Evolutionary conservation across 768 basidiomycete species (phyloP).

Genomic region (Serendipita sp.): DNA sequence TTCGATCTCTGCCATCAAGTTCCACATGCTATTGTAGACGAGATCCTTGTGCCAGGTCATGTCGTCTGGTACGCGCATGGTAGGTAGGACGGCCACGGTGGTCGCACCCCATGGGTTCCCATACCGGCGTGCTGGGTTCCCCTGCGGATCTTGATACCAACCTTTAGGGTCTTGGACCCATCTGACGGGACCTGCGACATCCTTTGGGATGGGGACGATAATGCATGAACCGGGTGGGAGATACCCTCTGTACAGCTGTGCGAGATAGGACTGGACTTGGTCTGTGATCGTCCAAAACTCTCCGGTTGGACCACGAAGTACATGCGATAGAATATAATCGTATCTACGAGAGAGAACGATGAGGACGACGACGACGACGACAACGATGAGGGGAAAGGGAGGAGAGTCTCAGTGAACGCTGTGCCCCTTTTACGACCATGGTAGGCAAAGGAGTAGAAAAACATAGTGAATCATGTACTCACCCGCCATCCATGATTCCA

Average conservation of each 20-base stretch:
- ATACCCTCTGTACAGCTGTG: constrained; percentile 13
- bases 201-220: constrained; percentile 12
- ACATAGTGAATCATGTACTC: background rate
- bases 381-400: too few species aligned
- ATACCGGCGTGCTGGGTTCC: background rate
- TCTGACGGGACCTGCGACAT: background rate
- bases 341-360: too few species aligned
- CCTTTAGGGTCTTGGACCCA: background rate
- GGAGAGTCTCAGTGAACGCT: background rate
- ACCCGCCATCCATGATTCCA: constrained; percentile 21
- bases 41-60: constrained; percentile 22
- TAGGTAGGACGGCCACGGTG: constrained; percentile 20
- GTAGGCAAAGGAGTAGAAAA: background rate
- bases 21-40: constrained; percentile 24
- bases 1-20: constrained; percentile 17
- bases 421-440: too few species aligned
- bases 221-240: constrained; percentile 18
- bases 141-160: background rate
- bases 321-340: constrained; percentile 11
- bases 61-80: constrained; percentile 21
- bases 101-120: constrained; percentile 2
- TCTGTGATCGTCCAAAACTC: constrained; percentile 14
- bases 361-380: too few species aligned
- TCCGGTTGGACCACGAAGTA: constrained; percentile 9
- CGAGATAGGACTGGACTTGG: constrained; percentile 14